A percentile compares a stretch with the other conserved stretches of the same genome.
phyloP scores from a whole-genome alignment of 2,329 filamentous ascomycete species.

The Aspergillus quadricinctus region DNA sequence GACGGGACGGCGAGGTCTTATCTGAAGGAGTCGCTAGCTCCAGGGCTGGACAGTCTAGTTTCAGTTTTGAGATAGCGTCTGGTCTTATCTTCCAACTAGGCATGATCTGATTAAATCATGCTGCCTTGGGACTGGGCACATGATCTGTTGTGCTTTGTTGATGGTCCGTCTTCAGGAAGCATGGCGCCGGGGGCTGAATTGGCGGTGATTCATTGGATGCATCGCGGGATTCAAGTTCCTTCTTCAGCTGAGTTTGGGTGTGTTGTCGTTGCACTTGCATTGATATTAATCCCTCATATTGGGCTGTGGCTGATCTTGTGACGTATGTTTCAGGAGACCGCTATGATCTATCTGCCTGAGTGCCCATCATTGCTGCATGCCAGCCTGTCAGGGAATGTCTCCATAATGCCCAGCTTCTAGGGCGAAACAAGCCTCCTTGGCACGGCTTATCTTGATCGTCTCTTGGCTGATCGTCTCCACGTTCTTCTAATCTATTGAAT shows the following conservation, averaged over 20 bases:
- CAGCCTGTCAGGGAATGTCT: neutral
- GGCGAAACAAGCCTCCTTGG: slow-evolving; percentile 1
- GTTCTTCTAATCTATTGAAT: neutral
- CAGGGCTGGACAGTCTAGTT: too few species aligned
- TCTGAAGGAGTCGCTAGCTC: neutral
- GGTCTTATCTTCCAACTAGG: too few species aligned
- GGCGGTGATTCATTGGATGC: too few species aligned
- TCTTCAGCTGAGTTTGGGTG: neutral
- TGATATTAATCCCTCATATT: neutral
- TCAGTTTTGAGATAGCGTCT: too few species aligned
- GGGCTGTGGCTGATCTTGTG: too few species aligned
- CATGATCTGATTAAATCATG: neutral
- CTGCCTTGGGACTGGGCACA: neutral
- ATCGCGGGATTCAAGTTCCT: neutral
- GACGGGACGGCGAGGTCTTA: neutral
- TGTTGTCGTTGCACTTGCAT: neutral
- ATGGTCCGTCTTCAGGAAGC: neutral
- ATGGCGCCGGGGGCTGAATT: too few species aligned
- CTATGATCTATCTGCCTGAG: too few species aligned
- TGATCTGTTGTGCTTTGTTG: neutral
- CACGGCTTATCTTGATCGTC: neutral
- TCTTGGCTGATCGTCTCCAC: neutral
- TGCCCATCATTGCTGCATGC: neutral
- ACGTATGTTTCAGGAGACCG: too few species aligned
- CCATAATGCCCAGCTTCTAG: neutral